These are phyloP conservation scores for Blastobotrys persicus DNA, from an alignment of 1,139 yeast genomes.

Conservation along the genomic window DNA sequence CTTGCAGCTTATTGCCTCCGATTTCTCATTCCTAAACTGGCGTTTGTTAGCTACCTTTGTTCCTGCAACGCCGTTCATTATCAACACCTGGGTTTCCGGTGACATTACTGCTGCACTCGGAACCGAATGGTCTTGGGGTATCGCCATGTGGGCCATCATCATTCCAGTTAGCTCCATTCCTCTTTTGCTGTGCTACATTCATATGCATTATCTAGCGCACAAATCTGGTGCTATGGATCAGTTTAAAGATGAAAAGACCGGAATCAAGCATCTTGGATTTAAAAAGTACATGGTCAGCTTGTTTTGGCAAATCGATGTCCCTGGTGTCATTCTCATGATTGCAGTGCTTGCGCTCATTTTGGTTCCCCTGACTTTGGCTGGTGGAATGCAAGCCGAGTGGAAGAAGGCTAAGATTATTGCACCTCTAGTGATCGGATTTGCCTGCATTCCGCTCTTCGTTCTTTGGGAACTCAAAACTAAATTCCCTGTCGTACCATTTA, in stretches of 20 bases:
- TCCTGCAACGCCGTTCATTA: constrained; percentile 68
- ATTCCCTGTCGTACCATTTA: constrained; percentile 58
- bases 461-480: constrained; percentile 55
- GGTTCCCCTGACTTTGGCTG: constrained; percentile 55
- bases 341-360: constrained; percentile 54
- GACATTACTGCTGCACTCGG: constrained; percentile 45
- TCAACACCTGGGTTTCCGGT: constrained; percentile 76
- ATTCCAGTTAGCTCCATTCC: constrained; percentile 66
- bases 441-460: constrained; percentile 52
- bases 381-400: constrained; percentile 55
- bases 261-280: constrained; percentile 30
- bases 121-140: constrained; percentile 63
- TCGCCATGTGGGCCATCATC: constrained; percentile 79
- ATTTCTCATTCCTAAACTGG: constrained; percentile 67
- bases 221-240: constrained; percentile 48
- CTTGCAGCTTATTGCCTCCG: constrained; percentile 58
- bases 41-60: constrained; percentile 60
- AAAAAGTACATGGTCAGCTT: constrained; percentile 31
- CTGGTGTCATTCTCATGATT: constrained; percentile 52
- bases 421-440: constrained; percentile 63
- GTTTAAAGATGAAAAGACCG: constrained; percentile 32
- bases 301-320: constrained; percentile 52
- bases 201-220: constrained; percentile 56
- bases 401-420: constrained; percentile 55
- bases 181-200: constrained; percentile 49